Percentiles rank a stretch among this genome's conserved stretches.
phyloP scores from a whole-genome alignment of 108 stramenopile genomes.

The Epithemia pelagica region DNA sequence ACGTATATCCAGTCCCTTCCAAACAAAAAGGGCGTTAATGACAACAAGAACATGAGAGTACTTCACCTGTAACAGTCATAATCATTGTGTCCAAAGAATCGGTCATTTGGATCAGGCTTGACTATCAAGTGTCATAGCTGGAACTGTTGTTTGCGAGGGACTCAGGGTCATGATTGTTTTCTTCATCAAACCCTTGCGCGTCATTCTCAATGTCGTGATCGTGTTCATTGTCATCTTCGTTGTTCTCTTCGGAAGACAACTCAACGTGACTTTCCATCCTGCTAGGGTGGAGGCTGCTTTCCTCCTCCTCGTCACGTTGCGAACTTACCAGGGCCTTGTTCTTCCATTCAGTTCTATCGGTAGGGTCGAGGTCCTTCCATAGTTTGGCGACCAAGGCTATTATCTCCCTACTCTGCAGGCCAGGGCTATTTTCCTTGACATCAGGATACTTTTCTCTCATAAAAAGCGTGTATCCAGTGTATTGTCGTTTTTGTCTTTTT shows the following conservation, averaged over 20 bases:
- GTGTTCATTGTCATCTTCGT: background rate
- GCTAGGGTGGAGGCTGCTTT: too few species aligned
- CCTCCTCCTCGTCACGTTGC: background rate
- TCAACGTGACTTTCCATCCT: too few species aligned
- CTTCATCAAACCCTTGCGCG: background rate
- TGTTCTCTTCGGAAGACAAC: too few species aligned
- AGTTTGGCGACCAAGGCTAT: constrained; percentile 36
- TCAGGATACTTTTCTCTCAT: constrained; percentile 37
- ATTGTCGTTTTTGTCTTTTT: constrained; percentile 33
- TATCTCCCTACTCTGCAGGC: constrained; percentile 25
- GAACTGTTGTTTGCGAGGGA: too few species aligned
- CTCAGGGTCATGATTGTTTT: too few species aligned
- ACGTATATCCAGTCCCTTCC: background rate
- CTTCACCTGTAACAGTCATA: too few species aligned
- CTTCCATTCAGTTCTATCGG: constrained; percentile 34
- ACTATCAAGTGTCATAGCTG: too few species aligned
- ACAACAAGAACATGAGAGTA: background rate
- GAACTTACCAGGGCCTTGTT: constrained; percentile 14
- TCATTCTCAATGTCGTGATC: background rate
- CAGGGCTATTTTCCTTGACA: constrained; percentile 23
- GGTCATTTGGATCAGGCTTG: too few species aligned
- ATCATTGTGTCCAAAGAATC: too few species aligned
- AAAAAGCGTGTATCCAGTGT: constrained; percentile 45
- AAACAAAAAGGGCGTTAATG: background rate
- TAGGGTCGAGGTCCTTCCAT: constrained; percentile 24